phyloP scores from a whole-genome alignment of 2,329 filamentous ascomycete genomes.

The Cladophialophora immunda region DNA sequence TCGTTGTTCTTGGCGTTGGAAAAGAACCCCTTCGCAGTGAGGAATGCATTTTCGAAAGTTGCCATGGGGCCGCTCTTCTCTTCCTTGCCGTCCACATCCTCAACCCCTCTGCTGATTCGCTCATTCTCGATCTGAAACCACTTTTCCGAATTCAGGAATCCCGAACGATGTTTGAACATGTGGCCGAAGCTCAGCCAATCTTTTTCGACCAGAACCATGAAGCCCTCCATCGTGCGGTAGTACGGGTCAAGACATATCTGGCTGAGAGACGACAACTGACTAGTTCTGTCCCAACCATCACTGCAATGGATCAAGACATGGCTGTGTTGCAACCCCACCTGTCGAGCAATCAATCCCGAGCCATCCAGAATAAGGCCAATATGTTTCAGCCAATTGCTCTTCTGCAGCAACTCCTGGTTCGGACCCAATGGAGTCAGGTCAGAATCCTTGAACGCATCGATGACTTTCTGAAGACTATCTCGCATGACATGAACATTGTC shows the following conservation, averaged over 20 bases:
- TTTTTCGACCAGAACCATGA: slow-evolving; percentile 93
- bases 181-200: slow-evolving; percentile 98
- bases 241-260: slow-evolving; percentile 96
- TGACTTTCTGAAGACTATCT: slow-evolving; percentile 83
- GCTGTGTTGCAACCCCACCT: slow-evolving; percentile 90
- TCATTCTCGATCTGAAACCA: slow-evolving; percentile 94
- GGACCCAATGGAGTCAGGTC: slow-evolving; percentile 85
- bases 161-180: slow-evolving; percentile 94
- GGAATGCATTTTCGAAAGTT: slow-evolving; percentile 83
- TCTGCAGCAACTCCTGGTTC: slow-evolving; percentile 79
- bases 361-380: slow-evolving; percentile 86
- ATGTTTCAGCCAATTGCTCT: slow-evolving; percentile 91
- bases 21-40: slow-evolving; percentile 89
- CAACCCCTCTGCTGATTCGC: slow-evolving; percentile 64
- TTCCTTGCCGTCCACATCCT: slow-evolving; percentile 48
- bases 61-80: slow-evolving; percentile 63
- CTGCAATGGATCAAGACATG: slow-evolving; percentile 98
- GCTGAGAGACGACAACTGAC: slow-evolving; percentile 88
- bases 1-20: slow-evolving; percentile 69
- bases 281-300: slow-evolving; percentile 97
- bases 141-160: slow-evolving; percentile 86
- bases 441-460: slow-evolving; percentile 90
- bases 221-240: slow-evolving; percentile 91
- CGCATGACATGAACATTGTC: slow-evolving; percentile 99
- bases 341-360: slow-evolving; percentile 81